Evolutionary conservation across 179 eudicot genomes (phyloP), one percentile per base, ranked within the genome.

Genomic region (Pouteria campechiana): DNA sequence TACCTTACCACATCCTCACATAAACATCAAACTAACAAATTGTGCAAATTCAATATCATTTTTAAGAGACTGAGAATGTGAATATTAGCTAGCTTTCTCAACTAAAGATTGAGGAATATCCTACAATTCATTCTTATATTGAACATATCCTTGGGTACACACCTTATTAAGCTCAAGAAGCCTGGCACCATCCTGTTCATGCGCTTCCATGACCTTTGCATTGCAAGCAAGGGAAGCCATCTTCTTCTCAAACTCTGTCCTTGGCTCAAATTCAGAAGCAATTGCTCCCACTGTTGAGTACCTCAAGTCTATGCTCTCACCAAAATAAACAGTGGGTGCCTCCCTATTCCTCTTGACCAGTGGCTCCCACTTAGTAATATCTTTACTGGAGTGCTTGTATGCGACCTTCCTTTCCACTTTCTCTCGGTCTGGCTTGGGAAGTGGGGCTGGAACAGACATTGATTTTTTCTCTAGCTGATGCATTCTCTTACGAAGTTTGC

Each of bases 151-250:
- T n/a, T n/a, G n/a, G 35, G 13, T 46, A 25, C 51, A 42, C 64
- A 90, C 96, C 87, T 86, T 76, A 74, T 90, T 90, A 21, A 87
- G 62, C 68, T 87, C 96, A 25, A 90, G 81, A 65, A 90, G 76
- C 61, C 75, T 82, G 33, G 84, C 83, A 60, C 98, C 96, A 58
- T 90, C 98, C 46, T 66, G 71, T 22, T 42, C 65, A 65, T 79
- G 81, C 35, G 98, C 98, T 45, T 87, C 94, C 29, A 66, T 58
- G 39, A 87, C 72, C 41, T 75, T 77, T 35, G 55, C 58, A 63
- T 68, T 61, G 38, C 75, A 70, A 32, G 77, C 61, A 34, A 92
- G 42, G 19, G 85, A 69, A 36, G 90, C 79, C 23, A 92, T 79
- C 46, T 73, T 55, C 58, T 69, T 87, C 73, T 92, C 99, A 73